Evolutionary conservation across 495 filamentous ascomycete species (phyloP).

Genomic region (Jackrogersella minutella): DNA sequence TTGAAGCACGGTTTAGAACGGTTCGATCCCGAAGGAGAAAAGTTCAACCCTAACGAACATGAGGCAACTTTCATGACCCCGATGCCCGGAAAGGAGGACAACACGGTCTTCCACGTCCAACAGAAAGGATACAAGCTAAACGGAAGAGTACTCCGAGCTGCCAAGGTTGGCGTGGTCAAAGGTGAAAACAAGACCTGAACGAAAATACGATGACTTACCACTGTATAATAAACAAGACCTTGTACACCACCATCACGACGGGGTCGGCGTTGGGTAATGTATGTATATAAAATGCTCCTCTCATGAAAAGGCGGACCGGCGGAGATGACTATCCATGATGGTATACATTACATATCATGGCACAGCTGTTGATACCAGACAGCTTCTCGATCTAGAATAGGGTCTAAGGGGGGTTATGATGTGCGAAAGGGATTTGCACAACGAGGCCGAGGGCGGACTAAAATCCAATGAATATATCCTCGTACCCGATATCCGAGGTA

Average conservation of each 20-base stretch:
- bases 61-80: constrained; percentile 95
- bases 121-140: constrained; percentile 95
- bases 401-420: constrained; percentile 11
- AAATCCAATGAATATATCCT: constrained; percentile 32
- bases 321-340: constrained; percentile 32
- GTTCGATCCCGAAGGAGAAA: constrained; percentile 78
- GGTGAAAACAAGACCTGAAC: constrained; percentile 50
- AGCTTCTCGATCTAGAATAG: constrained; percentile 30
- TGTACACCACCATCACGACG: constrained; percentile 43
- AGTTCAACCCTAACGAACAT: constrained; percentile 95
- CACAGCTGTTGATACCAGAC: constrained; percentile 25
- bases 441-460: not conserved
- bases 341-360: constrained; percentile 27
- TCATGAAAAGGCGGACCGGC: constrained; percentile 51
- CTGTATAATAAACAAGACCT: constrained; percentile 35
- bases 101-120: constrained; percentile 89
- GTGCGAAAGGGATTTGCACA: constrained; percentile 14
- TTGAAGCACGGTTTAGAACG: constrained; percentile 93
- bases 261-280: constrained; percentile 46
- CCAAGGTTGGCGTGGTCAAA: constrained; percentile 93
- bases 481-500: constrained; percentile 1
- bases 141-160: constrained; percentile 85
- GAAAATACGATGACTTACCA: constrained; percentile 7
- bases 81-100: constrained; percentile 83
- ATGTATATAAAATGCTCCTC: constrained; percentile 62